These are phyloP conservation scores for Lepiota brunneoincarnata DNA, from an alignment of 768 basidiomycete genomes.

Conservation along the genomic window DNA sequence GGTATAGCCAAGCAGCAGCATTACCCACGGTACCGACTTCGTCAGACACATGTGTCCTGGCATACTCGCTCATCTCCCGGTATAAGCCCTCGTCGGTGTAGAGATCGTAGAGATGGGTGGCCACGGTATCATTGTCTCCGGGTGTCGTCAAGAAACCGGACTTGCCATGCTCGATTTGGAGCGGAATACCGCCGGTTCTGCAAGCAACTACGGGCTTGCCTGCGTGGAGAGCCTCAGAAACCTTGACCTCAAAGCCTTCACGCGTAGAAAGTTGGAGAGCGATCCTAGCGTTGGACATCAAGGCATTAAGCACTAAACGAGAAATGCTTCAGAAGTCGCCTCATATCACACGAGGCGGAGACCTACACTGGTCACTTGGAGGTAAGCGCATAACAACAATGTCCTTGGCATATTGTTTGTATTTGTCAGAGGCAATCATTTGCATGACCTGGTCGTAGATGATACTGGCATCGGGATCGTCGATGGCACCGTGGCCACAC, in stretches of 20 bases:
- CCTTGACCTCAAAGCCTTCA: conserved; percentile 98
- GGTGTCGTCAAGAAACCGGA: conserved; percentile 82
- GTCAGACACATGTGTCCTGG: conserved; percentile 75
- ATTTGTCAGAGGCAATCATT: conserved; percentile 49
- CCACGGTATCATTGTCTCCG: conserved; percentile 74
- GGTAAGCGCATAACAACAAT: conserved; percentile 78
- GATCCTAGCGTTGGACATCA: conserved; percentile 87
- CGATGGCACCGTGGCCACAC: conserved; percentile 91
- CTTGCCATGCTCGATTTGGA: conserved; percentile 86
- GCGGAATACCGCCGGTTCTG: conserved; percentile 89
- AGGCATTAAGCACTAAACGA: conserved; percentile 70
- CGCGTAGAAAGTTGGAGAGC: conserved; percentile 90
- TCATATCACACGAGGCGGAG: conserved; percentile 25
- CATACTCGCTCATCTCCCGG: conserved; percentile 60
- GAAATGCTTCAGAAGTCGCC: conserved; percentile 16
- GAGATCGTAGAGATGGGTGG: conserved; percentile 72
- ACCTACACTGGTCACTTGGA: conserved; percentile 81
- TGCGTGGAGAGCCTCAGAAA: conserved; percentile 91
- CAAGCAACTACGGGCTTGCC: conserved; percentile 85
- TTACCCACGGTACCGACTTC: conserved; percentile 86
- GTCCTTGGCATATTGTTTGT: conserved; percentile 53
- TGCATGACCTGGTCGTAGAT: conserved; percentile 80
- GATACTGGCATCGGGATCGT: conserved; percentile 93
- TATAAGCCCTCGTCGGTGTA: conserved; percentile 73
- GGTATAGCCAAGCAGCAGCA: conserved; percentile 55